phyloP scores from a whole-genome alignment of 2,329 filamentous ascomycete species.

The Penicillium sumatraense region DNA sequence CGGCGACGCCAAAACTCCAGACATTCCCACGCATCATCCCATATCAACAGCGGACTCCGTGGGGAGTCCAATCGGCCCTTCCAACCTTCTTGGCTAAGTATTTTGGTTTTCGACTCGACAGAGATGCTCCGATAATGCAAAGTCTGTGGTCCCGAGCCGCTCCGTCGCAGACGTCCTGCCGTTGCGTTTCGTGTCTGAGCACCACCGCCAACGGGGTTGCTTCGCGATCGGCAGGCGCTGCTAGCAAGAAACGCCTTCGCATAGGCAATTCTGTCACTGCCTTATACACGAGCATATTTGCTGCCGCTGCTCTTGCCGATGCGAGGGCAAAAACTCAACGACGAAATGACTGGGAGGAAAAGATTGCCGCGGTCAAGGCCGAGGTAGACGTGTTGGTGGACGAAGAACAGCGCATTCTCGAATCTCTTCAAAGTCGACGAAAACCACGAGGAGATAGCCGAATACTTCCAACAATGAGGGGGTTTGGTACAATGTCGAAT shows the following conservation, averaged over 20 bases:
- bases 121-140: slow-evolving; percentile 49
- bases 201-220: slow-evolving; percentile 40
- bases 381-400: slow-evolving; percentile 45
- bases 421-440: slow-evolving; percentile 34
- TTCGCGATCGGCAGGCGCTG: slow-evolving; percentile 39
- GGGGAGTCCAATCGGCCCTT: slow-evolving; percentile 21
- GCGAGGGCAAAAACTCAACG: slow-evolving; percentile 44
- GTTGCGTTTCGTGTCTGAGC: slow-evolving; percentile 47
- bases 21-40: slow-evolving; percentile 12
- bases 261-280: slow-evolving; percentile 49
- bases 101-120: slow-evolving; percentile 1
- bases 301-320: slow-evolving; percentile 46
- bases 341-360: slow-evolving; percentile 46
- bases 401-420: slow-evolving; percentile 43
- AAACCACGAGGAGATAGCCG: slow-evolving; percentile 22
- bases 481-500: slow-evolving; percentile 29
- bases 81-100: not conserved
- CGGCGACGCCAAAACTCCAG: slow-evolving; percentile 19
- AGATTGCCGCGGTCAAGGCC: slow-evolving; percentile 48
- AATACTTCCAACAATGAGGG: slow-evolving; percentile 28
- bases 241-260: slow-evolving; percentile 43
- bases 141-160: slow-evolving; percentile 49
- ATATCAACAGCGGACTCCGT: slow-evolving; percentile 20
- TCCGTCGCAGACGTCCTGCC: slow-evolving; percentile 44
- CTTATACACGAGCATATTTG: slow-evolving; percentile 51